These are phyloP conservation scores for Coniochaeta sp. DNA, from an alignment of 2,329 filamentous ascomycete genomes.

Conservation along the genomic window DNA sequence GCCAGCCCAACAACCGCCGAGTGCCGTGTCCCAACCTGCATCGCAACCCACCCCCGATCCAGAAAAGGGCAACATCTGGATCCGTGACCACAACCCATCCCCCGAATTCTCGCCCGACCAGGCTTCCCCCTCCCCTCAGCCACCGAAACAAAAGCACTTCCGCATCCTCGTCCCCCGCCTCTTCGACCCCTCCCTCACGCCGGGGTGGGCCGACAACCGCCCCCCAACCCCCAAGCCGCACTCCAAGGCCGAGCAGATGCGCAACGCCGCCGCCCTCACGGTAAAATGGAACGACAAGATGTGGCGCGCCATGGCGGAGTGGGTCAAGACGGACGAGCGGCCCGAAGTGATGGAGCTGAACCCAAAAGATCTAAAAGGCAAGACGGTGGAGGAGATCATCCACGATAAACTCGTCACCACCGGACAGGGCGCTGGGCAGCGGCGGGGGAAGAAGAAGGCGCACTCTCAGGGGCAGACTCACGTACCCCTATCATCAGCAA, in stretches of 20 bases:
- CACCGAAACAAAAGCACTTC: constrained; percentile 36
- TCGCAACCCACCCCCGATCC: constrained; percentile 6
- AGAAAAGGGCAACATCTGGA: not conserved
- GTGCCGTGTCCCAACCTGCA: not conserved
- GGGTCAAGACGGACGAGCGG: constrained; percentile 26
- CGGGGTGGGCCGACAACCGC: constrained; percentile 41
- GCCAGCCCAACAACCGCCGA: constrained; percentile 1
- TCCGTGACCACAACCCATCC: constrained; percentile 17
- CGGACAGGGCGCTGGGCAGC: not conserved
- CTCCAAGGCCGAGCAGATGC: constrained; percentile 42
- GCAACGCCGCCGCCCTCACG: constrained; percentile 45
- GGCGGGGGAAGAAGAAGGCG: not conserved
- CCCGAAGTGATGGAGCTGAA: not conserved
- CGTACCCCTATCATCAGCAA: constrained; percentile 1
- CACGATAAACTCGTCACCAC: not conserved
- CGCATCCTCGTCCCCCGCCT: constrained; percentile 43
- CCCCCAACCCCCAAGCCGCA: constrained; percentile 35
- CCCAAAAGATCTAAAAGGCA: not conserved
- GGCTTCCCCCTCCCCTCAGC: no score
- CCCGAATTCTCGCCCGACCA: no score
- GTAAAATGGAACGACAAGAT: constrained; percentile 41
- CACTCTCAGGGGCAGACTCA: not conserved
- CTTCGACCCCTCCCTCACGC: constrained; percentile 46
- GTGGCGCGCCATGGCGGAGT: constrained; percentile 31
- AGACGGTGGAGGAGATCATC: not conserved